Percentiles rank a stretch among this genome's conserved stretches.
Conservation (phyloP, 768 basidiomycete species). For the Xanthoconium purpureum region DNA sequence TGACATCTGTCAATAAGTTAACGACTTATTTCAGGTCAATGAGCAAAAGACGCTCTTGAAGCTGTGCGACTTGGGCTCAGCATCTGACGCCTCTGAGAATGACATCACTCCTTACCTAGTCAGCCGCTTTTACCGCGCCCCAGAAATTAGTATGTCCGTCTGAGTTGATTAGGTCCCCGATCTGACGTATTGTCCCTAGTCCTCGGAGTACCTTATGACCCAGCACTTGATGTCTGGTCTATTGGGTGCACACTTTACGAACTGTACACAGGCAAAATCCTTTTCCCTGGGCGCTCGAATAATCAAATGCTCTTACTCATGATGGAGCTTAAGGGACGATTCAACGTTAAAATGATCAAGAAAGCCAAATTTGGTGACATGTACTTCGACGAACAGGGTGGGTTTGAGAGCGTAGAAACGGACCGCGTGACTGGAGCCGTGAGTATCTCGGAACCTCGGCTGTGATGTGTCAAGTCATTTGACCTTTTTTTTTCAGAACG, state of each 20-base stretch:
- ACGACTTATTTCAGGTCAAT: slow-evolving; percentile 63
- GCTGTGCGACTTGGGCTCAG: slow-evolving; percentile 95
- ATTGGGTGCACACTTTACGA: slow-evolving; percentile 97
- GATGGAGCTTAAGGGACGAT: slow-evolving; percentile 96
- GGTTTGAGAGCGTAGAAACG: slow-evolving; percentile 78
- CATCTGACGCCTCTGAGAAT: slow-evolving; percentile 90
- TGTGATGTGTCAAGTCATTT: slow-evolving; percentile 13
- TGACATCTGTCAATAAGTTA: slow-evolving; percentile 15
- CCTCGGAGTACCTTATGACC: slow-evolving; percentile 92
- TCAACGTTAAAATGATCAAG: slow-evolving; percentile 93
- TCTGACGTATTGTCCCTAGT: slow-evolving; percentile 47
- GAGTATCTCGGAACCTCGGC: slow-evolving; percentile 34
- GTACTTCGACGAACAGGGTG: slow-evolving; percentile 92
- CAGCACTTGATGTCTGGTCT: slow-evolving; percentile 93
- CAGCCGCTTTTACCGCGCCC: slow-evolving; percentile 95
- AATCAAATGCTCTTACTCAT: slow-evolving; percentile 97
- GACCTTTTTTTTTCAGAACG: slow-evolving; percentile 52
- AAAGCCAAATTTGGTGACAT: slow-evolving; percentile 88
- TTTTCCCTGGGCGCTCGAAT: slow-evolving; percentile 94
- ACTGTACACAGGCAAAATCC: slow-evolving; percentile 93
- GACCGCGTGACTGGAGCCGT: slow-evolving; percentile 84
- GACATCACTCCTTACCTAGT: slow-evolving; percentile 99
- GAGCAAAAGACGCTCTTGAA: slow-evolving; percentile 92
- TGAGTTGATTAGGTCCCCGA: background rate
- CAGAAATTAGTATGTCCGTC: slow-evolving; percentile 84